Evolutionary conservation across 768 basidiomycete genomes (phyloP).

Genomic region (Artomyces pyxidatus): DNA sequence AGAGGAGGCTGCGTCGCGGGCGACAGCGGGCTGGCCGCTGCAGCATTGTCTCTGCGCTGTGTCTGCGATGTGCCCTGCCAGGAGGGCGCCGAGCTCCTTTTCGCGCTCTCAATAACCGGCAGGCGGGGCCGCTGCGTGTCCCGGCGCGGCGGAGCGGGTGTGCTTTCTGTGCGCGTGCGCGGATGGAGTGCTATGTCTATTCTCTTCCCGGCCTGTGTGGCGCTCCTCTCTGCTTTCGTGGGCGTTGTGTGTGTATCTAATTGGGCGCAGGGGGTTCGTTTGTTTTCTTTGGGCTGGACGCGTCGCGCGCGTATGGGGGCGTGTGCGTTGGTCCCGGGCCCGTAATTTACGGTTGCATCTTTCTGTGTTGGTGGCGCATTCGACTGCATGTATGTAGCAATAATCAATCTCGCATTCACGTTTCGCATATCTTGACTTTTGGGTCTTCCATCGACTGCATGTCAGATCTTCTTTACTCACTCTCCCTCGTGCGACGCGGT

Average conservation of each 20-base stretch:
- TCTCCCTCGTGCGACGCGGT: too few relatives aligned
- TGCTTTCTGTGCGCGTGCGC: not conserved
- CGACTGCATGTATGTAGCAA: not conserved
- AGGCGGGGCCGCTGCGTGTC: not conserved
- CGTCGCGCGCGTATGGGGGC: not conserved
- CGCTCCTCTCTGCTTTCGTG: not conserved
- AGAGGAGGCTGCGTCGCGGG: not conserved
- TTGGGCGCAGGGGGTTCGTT: not conserved
- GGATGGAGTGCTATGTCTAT: too few relatives aligned
- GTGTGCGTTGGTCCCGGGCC: not conserved
- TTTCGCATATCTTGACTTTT: too few relatives aligned
- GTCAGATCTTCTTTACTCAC: too few relatives aligned
- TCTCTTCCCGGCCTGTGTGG: not conserved
- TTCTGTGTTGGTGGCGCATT: not conserved
- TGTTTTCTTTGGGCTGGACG: not conserved
- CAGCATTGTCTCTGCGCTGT: not conserved
- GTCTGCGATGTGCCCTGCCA: slow-evolving; percentile 27
- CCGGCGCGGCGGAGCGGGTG: not conserved
- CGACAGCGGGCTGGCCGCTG: not conserved
- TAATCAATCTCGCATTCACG: not conserved
- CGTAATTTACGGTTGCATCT: too few relatives aligned
- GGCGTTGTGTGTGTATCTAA: not conserved
- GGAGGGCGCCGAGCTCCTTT: slow-evolving; percentile 70
- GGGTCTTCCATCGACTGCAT: too few relatives aligned
- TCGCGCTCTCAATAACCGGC: slow-evolving; percentile 33